A percentile compares a stretch with the other conserved stretches of the same genome.
Conservation (phyloP, 129 eudicot genomes). For the Centella asiatica region DNA sequence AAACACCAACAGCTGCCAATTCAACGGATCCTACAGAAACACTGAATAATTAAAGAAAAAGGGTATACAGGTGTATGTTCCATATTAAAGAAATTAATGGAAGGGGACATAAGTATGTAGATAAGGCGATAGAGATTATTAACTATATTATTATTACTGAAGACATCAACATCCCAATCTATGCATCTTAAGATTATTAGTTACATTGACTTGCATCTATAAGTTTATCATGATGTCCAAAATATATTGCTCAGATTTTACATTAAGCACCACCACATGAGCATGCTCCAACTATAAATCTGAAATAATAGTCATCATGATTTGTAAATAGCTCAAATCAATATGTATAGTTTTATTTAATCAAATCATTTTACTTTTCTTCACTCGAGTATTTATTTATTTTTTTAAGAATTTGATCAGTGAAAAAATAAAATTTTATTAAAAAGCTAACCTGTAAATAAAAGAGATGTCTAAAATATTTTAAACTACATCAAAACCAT, state of each 20-base stretch:
- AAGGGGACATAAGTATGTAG: neutral
- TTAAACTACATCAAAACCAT: too few species aligned
- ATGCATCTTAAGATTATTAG: neutral
- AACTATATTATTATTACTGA: too few species aligned
- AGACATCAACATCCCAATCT: neutral
- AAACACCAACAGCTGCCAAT: conserved; percentile 97
- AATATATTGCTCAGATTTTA: neutral
- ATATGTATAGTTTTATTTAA: neutral
- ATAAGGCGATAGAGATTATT: neutral
- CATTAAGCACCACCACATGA: neutral
- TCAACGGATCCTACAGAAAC: conserved; percentile 62
- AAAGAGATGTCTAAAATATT: too few species aligned
- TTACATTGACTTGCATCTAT: neutral
- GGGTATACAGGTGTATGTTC: neutral
- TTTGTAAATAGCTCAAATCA: neutral
- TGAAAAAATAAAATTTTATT: too few species aligned
- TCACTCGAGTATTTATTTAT: too few species aligned
- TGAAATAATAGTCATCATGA: neutral
- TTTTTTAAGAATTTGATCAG: too few species aligned
- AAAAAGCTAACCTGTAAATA: too few species aligned
- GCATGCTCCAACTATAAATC: neutral
- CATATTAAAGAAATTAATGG: too few species aligned
- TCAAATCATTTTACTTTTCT: neutral
- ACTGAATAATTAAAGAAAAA: neutral
- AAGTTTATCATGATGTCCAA: neutral